Percentiles rank a stretch among this genome's conserved stretches.
Conservation (phyloP, 257 asterid genomes). For the Rhazya stricta region DNA sequence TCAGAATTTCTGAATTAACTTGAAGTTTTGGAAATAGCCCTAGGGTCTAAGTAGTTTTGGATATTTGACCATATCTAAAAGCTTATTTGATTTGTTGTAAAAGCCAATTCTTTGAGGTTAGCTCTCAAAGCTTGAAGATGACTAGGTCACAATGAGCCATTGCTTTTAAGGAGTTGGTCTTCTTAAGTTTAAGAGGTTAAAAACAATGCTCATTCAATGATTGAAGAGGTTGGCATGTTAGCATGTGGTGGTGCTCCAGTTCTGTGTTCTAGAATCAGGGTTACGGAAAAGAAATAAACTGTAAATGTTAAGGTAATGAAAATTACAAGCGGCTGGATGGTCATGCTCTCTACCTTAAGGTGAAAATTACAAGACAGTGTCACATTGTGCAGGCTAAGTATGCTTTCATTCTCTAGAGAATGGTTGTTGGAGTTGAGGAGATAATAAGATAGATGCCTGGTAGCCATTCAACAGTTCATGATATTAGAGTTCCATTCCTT, state of each 20-base stretch:
- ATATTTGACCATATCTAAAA: not conserved
- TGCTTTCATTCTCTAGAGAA: not conserved
- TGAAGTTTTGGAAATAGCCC: not conserved
- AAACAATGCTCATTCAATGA: not conserved
- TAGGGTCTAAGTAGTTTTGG: not conserved
- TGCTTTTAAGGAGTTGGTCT: not conserved
- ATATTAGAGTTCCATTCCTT: not conserved
- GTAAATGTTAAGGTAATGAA: not conserved
- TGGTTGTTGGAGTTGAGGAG: not conserved
- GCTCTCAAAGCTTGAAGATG: not conserved
- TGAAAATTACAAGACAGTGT: too few species aligned
- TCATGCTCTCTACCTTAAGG: too few species aligned
- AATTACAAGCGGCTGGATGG: too few species aligned
- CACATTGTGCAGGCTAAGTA: too few species aligned
- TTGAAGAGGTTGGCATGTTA: not conserved
- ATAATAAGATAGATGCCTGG: not conserved
- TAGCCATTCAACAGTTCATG: not conserved
- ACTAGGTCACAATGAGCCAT: not conserved
- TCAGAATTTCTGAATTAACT: not conserved
- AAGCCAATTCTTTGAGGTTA: not conserved
- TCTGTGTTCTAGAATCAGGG: too few species aligned
- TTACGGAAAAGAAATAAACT: not conserved
- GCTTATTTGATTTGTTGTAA: not conserved
- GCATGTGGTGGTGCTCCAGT: not conserved
- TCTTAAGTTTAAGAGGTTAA: not conserved